phyloP scores from a whole-genome alignment of 1,139 yeast genomes.

The Kluyveromyces sp. region DNA sequence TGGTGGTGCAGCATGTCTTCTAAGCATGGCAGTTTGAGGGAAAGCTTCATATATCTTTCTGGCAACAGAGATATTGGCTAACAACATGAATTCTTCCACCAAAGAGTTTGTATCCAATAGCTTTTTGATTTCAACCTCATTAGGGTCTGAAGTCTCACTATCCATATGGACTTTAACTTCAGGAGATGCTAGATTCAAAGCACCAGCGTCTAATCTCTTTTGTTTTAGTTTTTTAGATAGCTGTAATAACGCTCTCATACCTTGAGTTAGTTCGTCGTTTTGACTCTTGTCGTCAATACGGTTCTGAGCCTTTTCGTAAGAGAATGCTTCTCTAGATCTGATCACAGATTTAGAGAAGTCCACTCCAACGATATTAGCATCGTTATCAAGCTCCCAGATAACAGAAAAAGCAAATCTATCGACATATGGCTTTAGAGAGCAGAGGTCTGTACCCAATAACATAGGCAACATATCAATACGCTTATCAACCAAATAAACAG shows the following conservation, averaged over 20 bases:
- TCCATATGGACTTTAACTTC: conserved; percentile 97
- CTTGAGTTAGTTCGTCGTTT: conserved; percentile 76
- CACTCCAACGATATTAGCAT: conserved; percentile 80
- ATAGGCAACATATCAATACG: conserved; percentile 98
- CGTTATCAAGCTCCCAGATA: conserved; percentile 84
- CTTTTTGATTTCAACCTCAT: conserved; percentile 87
- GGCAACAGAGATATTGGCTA: conserved; percentile 95
- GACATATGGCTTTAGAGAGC: conserved; percentile 91
- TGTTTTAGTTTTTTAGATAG: conserved; percentile 81
- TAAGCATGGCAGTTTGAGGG: conserved; percentile 97
- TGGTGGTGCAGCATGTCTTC: conserved; percentile 97
- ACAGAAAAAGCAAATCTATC: conserved; percentile 96
- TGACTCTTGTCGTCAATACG: conserved; percentile 77
- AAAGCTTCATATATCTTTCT: conserved; percentile 83
- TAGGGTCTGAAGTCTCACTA: conserved; percentile 94
- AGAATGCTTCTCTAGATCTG: conserved; percentile 87
- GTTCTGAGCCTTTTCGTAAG: conserved; percentile 87
- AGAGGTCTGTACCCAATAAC: conserved; percentile 88
- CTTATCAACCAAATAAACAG: conserved; percentile 95
- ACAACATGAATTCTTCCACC: conserved; percentile 97
- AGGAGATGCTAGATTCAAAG: conserved; percentile 92
- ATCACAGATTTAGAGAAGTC: conserved; percentile 84
- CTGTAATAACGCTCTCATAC: conserved; percentile 74
- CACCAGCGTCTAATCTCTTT: conserved; percentile 88
- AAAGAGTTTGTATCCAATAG: conserved; percentile 85